Conservation (phyloP, 192 early-diverging fungal genomes). For the Ambispora gerdemannii region DNA sequence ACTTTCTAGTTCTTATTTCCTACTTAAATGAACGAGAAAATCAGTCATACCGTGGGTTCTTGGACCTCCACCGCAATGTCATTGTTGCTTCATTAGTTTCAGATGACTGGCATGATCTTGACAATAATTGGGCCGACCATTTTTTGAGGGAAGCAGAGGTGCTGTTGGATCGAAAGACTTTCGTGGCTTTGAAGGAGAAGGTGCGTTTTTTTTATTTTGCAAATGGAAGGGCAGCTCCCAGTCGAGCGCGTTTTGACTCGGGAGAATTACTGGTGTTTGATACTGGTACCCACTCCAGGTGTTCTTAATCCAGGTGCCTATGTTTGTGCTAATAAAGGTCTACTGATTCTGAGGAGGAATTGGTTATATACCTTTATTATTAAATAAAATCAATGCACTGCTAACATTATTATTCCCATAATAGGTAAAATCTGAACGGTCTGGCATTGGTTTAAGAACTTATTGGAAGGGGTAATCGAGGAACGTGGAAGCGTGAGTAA, state of each 20-base stretch:
- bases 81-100: not conserved
- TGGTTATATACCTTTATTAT: too few relatives aligned
- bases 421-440: not conserved
- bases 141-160: not conserved
- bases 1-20: conserved; percentile 11
- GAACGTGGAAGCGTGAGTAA: not conserved
- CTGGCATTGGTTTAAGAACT: not conserved
- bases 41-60: not conserved
- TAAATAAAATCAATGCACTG: not conserved
- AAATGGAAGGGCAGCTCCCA: not conserved
- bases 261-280: conserved; percentile 7
- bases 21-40: not conserved
- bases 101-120: too few relatives aligned
- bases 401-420: not conserved
- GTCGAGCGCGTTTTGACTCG: too few relatives aligned
- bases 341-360: too few relatives aligned
- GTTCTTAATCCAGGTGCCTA: not conserved
- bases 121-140: not conserved
- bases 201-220: conserved; percentile 15
- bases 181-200: not conserved
- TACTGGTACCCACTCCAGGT: conserved; percentile 5
- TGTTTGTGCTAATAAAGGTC: not conserved
- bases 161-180: not conserved
- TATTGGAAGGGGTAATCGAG: not conserved
- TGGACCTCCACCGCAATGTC: not conserved